phyloP scores from a whole-genome alignment of 148 eudicot species.

The Linanthus parryae region DNA sequence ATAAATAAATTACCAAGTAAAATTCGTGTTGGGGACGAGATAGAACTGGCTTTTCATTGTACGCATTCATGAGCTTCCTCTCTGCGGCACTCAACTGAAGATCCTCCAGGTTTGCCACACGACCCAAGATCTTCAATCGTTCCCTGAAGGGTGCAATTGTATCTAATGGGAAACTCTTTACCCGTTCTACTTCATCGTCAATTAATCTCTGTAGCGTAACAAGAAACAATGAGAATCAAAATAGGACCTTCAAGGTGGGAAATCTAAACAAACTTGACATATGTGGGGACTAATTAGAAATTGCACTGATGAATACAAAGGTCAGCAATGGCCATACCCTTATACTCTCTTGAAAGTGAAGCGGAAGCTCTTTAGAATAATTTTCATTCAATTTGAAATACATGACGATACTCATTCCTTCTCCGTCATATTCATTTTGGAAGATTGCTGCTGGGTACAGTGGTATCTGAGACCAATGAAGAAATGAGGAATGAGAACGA shows the following conservation, averaged over 20 bases:
- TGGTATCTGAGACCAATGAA: conserved; percentile 49
- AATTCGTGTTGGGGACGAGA: conserved; percentile 97
- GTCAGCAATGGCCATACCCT: conserved; percentile 42
- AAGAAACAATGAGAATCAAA: neutral
- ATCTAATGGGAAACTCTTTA: conserved; percentile 64
- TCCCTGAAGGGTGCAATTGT: conserved; percentile 64
- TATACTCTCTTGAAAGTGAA: conserved; percentile 72
- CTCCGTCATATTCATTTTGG: conserved; percentile 75
- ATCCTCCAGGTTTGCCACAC: conserved; percentile 67
- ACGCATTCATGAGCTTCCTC: conserved; percentile 74
- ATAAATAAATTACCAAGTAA: conserved; percentile 43
- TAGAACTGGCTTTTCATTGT: conserved; percentile 93
- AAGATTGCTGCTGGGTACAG: conserved; percentile 76
- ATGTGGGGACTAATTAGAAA: neutral
- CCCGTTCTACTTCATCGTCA: conserved; percentile 70
- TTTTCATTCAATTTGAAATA: conserved; percentile 79
- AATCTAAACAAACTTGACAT: neutral
- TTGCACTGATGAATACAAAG: too few relatives aligned
- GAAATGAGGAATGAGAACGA: neutral
- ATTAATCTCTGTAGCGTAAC: conserved; percentile 51
- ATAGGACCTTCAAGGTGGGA: neutral
- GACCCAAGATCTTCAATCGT: conserved; percentile 80
- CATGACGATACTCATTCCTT: conserved; percentile 75
- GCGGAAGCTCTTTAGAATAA: conserved; percentile 67
- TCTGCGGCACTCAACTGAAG: conserved; percentile 62